Conservation (phyloP, 108 stramenopile genomes). For the Hondaea fermentalgiana region DNA sequence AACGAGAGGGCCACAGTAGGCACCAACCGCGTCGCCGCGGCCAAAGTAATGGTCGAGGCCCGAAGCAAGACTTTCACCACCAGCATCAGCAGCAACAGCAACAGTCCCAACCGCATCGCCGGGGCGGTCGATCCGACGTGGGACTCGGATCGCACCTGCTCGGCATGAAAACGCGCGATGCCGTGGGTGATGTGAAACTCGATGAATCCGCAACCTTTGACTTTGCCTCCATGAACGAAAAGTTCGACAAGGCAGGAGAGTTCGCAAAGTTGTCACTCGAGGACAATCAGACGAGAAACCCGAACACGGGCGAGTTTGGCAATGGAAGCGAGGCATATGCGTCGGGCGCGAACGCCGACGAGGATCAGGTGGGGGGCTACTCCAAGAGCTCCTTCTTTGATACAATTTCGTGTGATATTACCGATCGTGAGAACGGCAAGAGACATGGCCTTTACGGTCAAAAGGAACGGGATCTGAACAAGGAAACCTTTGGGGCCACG, state of each 20-base stretch:
- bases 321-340: not conserved
- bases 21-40: too few relatives aligned
- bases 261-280: slow-evolving; percentile 2
- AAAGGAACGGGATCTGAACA: slow-evolving; percentile 39
- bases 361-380: slow-evolving; percentile 23
- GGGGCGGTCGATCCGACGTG: slow-evolving; percentile 4
- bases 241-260: slow-evolving; percentile 32
- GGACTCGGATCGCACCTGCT: slow-evolving; percentile 30
- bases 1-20: too few relatives aligned
- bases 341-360: not conserved
- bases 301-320: not conserved
- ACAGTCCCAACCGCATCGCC: not conserved
- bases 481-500: slow-evolving; percentile 42
- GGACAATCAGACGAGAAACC: not conserved
- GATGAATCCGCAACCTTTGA: slow-evolving; percentile 27
- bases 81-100: not conserved
- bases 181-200: not conserved
- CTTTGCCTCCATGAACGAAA: slow-evolving; percentile 26
- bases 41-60: not conserved
- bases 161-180: slow-evolving; percentile 10
- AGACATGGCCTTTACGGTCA: slow-evolving; percentile 15
- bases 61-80: not conserved
- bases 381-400: slow-evolving; percentile 41
- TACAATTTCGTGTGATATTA: slow-evolving; percentile 22
- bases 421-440: slow-evolving; percentile 30